These are phyloP conservation scores for Allium fistulosum DNA, from an alignment of 106 monocot species.

Conservation along the genomic window DNA sequence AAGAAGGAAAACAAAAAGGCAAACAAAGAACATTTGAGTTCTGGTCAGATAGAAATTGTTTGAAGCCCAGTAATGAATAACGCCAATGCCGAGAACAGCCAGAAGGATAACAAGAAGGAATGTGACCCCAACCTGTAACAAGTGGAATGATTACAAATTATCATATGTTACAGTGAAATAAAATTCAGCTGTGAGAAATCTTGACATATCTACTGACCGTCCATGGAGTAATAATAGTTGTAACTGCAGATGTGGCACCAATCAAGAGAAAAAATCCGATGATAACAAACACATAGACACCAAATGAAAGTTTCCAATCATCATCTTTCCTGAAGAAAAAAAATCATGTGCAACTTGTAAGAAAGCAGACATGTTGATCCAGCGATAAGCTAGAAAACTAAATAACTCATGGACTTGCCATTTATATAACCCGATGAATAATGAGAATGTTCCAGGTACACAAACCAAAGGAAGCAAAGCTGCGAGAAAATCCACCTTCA, in stretches of 20 bases:
- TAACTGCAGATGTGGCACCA: conserved; percentile 78
- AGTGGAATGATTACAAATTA: no score
- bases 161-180: no score
- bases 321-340: conserved; percentile 89
- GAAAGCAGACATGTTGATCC: neutral
- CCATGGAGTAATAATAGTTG: conserved; percentile 77
- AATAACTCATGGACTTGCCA: conserved; percentile 41
- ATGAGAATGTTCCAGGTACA: conserved; percentile 73
- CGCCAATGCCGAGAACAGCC: conserved; percentile 75
- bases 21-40: conserved; percentile 80
- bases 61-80: conserved; percentile 85
- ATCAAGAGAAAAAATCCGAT: conserved; percentile 77
- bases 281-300: conserved; percentile 76
- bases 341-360: neutral
- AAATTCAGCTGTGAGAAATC: no score
- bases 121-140: conserved; percentile 78
- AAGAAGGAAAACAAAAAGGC: conserved; percentile 72
- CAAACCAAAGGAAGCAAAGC: conserved; percentile 88
- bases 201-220: conserved; percentile 46
- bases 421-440: conserved; percentile 87
- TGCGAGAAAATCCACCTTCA: conserved; percentile 92
- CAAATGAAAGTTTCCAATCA: conserved; percentile 85
- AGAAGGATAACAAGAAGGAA: conserved; percentile 80
- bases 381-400: neutral
- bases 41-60: conserved; percentile 96